Base-by-base conservation (phyloP, 139 green algal species). In the Coelastrella sp. region DNA sequence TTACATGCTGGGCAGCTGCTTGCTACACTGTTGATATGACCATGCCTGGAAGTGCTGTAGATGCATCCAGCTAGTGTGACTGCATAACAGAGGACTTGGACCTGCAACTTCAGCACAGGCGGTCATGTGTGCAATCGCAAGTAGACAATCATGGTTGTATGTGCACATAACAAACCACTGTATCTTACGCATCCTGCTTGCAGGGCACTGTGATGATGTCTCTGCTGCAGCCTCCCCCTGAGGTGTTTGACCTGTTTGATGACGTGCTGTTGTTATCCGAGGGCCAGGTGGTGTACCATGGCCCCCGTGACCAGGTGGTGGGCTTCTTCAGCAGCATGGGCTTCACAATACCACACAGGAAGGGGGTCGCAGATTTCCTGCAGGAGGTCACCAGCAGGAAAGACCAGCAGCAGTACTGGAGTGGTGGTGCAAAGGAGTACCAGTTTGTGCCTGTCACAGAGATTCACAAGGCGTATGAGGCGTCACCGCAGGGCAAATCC, bases 201-300 rank as follows among this genome's bases (percentile, higher is more conserved):
- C 79, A 92, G 80, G 60, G 85, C 20, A 98, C 95, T 47, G 91
- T 91, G 6, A 54, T 97, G 73, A 92, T 97, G 23, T 95, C 87
- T 5, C 95, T 99, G 83, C 95, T 99, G 88, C 97, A 99, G 95
- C 97, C 97, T 3, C 91, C 95, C 0, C 97, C 97, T 17, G 97
- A 99, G 90, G 87, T 92, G n/a, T 96, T 92, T 84, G 77, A 92
- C 20, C 92, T 96, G 20, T 96, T 96, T 85, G 93, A 97, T 77
- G 94, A 97, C 58, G 84, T 97, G 73, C 80, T 96, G 59, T 90
- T 97, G 47, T 80, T 96, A 66, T 73, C 83, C 0, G 93, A 95
- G 76, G 96, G 96, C 0, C 91, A 78, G 22, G 59, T 91, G n/a
- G 73, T 93, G 7, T 96, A 91, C 91, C 88, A 92, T n/a, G 93